Percentiles rank a stretch among this genome's conserved stretches.
These are phyloP conservation scores for Musa schizocarpa DNA, from an alignment of 176 grass and related monocot genomes.

Conservation along the genomic window DNA sequence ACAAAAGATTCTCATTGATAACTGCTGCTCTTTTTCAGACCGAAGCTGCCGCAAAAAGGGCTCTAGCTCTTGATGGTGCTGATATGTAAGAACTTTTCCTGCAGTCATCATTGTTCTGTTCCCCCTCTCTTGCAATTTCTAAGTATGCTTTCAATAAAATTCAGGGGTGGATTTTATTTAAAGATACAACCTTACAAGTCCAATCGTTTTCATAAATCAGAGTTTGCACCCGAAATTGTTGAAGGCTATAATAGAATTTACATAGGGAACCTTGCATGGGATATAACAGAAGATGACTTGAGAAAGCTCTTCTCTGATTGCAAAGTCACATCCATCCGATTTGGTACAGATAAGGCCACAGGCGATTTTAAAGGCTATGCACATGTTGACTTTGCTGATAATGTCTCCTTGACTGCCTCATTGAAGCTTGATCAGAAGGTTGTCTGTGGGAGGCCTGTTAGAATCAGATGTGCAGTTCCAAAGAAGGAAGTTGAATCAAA, in stretches of 20 bases:
- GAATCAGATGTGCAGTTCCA: slow-evolving; percentile 60
- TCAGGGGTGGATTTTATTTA: slow-evolving; percentile 76
- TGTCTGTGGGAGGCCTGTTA: slow-evolving; percentile 45
- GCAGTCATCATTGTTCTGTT: no score
- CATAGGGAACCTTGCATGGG: slow-evolving; percentile 71
- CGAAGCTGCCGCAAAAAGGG: slow-evolving; percentile 49
- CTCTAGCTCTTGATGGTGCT: slow-evolving; percentile 76
- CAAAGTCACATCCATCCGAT: slow-evolving; percentile 61
- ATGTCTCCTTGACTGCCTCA: slow-evolving; percentile 33
- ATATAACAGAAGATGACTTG: slow-evolving; percentile 65
- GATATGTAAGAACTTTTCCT: slow-evolving; percentile 49
- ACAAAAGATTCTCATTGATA: not conserved
- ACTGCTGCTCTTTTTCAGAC: slow-evolving; percentile 41
- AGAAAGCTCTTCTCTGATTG: slow-evolving; percentile 55
- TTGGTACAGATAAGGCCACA: slow-evolving; percentile 63
- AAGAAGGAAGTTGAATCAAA: slow-evolving; percentile 32
- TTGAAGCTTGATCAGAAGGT: slow-evolving; percentile 71
- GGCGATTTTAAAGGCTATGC: slow-evolving; percentile 72
- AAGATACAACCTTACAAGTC: slow-evolving; percentile 77
- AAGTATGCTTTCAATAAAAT: not conserved
- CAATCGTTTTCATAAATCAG: slow-evolving; percentile 34
- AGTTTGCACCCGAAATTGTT: slow-evolving; percentile 62
- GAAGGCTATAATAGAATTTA: slow-evolving; percentile 77
- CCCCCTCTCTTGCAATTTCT: not conserved
- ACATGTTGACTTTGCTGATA: slow-evolving; percentile 59